Conservation (phyloP, 2,329 filamentous ascomycete genomes). For the Trichophyton verrucosum region DNA sequence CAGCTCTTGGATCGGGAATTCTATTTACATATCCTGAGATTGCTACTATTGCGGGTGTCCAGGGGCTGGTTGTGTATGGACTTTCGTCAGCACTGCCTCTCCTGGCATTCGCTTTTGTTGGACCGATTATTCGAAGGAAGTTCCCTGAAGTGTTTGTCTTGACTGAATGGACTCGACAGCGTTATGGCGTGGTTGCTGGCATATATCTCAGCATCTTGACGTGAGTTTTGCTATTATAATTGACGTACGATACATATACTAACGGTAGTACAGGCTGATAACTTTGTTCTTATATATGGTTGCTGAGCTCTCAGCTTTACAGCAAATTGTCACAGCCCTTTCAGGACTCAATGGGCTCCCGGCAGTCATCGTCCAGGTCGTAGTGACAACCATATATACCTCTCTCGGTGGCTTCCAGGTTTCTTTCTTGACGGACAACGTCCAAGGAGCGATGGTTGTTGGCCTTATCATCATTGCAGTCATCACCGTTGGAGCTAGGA, state of each 20-base stretch:
- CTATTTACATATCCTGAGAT: constrained; percentile 73
- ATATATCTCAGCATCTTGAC: constrained; percentile 67
- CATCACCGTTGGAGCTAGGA: constrained; percentile 65
- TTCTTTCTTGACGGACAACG: constrained; percentile 71
- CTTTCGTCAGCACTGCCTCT: constrained; percentile 60
- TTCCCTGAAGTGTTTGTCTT: constrained; percentile 75
- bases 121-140: constrained; percentile 64
- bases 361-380: constrained; percentile 63
- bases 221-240: constrained; percentile 17
- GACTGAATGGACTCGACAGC: constrained; percentile 71
- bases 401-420: constrained; percentile 72
- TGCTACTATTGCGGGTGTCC: constrained; percentile 64
- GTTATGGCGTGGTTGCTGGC: constrained; percentile 57
- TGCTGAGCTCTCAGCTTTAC: constrained; percentile 66
- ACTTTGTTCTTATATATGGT: constrained; percentile 84
- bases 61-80: constrained; percentile 66
- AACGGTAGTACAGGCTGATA: constrained; percentile 41
- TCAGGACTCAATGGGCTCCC: constrained; percentile 64
- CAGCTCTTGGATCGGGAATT: constrained; percentile 73
- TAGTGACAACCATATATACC: constrained; percentile 71
- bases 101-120: constrained; percentile 60
- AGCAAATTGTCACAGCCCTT: constrained; percentile 62
- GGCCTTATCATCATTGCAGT: constrained; percentile 62
- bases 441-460: constrained; percentile 68
- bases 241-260: not conserved